Evolutionary conservation across 371 early-diverging fungal species (phyloP).

Genomic region (Smittium mucronatum): DNA sequence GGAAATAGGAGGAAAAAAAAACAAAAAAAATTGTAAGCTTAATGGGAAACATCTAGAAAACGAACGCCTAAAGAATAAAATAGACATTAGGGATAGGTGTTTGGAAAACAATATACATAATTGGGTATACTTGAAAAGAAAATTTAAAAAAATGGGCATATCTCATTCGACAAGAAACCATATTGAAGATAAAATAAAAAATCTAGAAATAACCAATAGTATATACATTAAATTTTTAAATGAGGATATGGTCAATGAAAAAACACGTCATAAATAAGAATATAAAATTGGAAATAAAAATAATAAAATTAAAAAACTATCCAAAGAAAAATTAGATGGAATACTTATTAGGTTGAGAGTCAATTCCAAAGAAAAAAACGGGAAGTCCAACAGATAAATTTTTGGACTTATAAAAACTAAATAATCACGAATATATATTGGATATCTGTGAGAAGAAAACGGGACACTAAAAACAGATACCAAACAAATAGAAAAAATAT

Average conservation of each 20-base stretch:
- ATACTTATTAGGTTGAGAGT: too few relatives aligned
- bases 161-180: too few relatives aligned
- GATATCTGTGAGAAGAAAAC: background rate
- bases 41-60: background rate
- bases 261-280: background rate
- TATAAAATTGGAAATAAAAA: background rate
- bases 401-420: background rate
- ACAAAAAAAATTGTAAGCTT: background rate
- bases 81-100: background rate
- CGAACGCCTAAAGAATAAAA: background rate
- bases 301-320: background rate
- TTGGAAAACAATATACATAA: too few relatives aligned
- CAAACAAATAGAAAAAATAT: background rate
- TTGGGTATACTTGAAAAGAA: too few relatives aligned
- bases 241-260: background rate
- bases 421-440: background rate
- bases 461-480: background rate
- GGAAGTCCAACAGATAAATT: background rate
- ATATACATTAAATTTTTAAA: background rate
- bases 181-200: background rate
- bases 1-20: background rate
- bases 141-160: too few relatives aligned
- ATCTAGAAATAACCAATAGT: background rate
- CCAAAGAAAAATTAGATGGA: background rate
- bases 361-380: too few relatives aligned